Base-by-base conservation (phyloP, 305 asterid species). In the Fraxinus xanthoxyloides region DNA sequence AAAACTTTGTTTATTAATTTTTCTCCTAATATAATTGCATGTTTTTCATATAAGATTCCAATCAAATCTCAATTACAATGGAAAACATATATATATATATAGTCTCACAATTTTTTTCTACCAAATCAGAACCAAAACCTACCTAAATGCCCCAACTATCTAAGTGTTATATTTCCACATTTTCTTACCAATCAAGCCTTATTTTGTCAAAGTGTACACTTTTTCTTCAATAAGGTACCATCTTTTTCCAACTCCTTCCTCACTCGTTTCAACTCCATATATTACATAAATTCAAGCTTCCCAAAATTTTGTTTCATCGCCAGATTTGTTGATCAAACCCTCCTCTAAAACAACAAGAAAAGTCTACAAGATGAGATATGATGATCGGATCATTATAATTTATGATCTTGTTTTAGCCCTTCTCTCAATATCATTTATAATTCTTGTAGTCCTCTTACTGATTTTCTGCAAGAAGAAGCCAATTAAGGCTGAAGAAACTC, bases 391-490 rank as follows among this genome's bases (percentile, higher is more conserved):
- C 67, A 76, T 82, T 2, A 63, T 82, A 77, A 30, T 83, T 54
- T 92, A 93, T 72, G 80, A 90, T 79, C 36, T 84, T 75, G 77
- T 82, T 74, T 38, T 93, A 2, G 80, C 75, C 54, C 34, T 86
- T 43, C 90, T 93, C 6, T 88, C 90, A 5, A 23, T 83, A 13
- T 72, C 77, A 8, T 59, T 90, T n/a, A 19, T 82, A 5, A 76
- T 88, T 75, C 90, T 89, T 35, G 84, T 36, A 0, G 72, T 77
- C 75, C 69, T 81, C 6, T 91, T 93, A 15, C 85, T 84, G 76
- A 7, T 88, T 77, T 87, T 81, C 74, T 95, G 92, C 86, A 91
- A 82, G 81, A 86, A 75, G 80, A 91, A 86, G 78, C 85, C 92
- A 1, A 77, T 77, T 7, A 70, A 75, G 46, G 79, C 40, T 8